These are phyloP conservation scores for Lachnellula suecica DNA, from an alignment of 2,329 filamentous ascomycete species.

Conservation along the genomic window DNA sequence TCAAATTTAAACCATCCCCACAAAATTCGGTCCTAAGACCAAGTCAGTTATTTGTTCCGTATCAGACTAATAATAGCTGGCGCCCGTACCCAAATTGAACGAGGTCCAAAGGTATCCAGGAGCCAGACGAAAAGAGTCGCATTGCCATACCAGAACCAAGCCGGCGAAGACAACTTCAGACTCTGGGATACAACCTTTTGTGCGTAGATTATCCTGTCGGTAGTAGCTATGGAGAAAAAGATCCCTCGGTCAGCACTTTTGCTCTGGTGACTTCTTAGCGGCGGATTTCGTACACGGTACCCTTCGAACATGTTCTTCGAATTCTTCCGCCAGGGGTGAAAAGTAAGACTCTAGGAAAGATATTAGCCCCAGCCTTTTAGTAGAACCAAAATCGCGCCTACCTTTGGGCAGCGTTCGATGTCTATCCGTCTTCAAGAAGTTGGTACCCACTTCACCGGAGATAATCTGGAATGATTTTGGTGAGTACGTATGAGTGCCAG, in stretches of 20 bases:
- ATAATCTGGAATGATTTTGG: constrained; percentile 21
- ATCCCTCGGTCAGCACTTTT: not conserved
- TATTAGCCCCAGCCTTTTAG: not conserved
- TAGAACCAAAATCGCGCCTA: not conserved
- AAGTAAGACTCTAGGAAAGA: constrained; percentile 22
- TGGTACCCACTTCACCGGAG: constrained; percentile 30
- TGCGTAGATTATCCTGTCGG: constrained; percentile 19
- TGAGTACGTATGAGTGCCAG: not conserved
- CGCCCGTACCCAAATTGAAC: constrained; percentile 22
- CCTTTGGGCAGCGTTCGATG: constrained; percentile 23
- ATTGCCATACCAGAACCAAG: constrained; percentile 28
- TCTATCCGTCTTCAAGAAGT: constrained; percentile 27
- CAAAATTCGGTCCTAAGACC: constrained; percentile 10
- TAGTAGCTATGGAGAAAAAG: constrained; percentile 7
- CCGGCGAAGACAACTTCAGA: constrained; percentile 12
- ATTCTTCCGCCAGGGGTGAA: constrained; percentile 18
- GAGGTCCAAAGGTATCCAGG: constrained; percentile 18
- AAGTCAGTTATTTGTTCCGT: not conserved
- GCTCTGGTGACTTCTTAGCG: too few species aligned
- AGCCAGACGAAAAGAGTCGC: constrained; percentile 14
- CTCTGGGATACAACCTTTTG: constrained; percentile 18
- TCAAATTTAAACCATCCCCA: constrained; percentile 14
- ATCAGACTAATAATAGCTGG: not conserved
- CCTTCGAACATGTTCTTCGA: constrained; percentile 23
- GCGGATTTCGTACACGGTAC: constrained; percentile 19